Evolutionary conservation across 352 stramenopile genomes (phyloP), one percentile per base, ranked within the genome.

Genomic region (Phytophthora rubi): DNA sequence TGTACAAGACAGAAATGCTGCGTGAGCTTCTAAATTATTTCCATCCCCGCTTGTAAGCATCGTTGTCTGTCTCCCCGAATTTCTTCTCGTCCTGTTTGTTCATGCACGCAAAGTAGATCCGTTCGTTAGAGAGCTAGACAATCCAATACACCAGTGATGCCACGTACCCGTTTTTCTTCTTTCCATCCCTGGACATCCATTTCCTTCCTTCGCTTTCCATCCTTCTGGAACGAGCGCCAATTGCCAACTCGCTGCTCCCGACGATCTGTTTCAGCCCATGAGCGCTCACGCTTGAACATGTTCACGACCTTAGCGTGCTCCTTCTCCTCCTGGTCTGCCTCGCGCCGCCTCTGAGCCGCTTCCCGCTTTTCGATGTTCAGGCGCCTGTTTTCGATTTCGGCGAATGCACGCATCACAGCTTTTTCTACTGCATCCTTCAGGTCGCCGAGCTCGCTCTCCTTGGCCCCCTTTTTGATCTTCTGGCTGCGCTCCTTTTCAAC

Each of bases 381-480:
- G 4, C 87, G 82, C 1, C 88, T 81, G 58, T 94, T 89, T 62
- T 96, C 88, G 39, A 92, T 94, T 55, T 94, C 85, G 0, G 88
- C 88, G 70, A 96, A 96, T n/a, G 87, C 82, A 47, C 89, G 88
- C 54, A 96, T 71, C 47, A 96, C 83, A 0, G 82, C 83, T 55
- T 94, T 94, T 13, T 96, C 87, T 10, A 87, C 76, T 51, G 83
- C 79, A 6, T 91, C 83, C 10, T 85, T 65, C 6, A 88, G 48
- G 48, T 91, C 81, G 2, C 79, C 83, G 8, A 96, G 72, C 32
- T 94, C 82, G 18, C 70, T 83, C 51, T 90, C 83, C 68, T 88
- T 88, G n/a, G 86, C 68, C 6, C 89, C 89, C 62, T 97, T 97
- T 64, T 95, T 94, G 6, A 96, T 48, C 62, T 93, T 91, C 26